Evolutionary conservation across 345 rosid genomes (phyloP), one percentile per base, ranked within the genome.

Genomic region (Heritiera fomes): DNA sequence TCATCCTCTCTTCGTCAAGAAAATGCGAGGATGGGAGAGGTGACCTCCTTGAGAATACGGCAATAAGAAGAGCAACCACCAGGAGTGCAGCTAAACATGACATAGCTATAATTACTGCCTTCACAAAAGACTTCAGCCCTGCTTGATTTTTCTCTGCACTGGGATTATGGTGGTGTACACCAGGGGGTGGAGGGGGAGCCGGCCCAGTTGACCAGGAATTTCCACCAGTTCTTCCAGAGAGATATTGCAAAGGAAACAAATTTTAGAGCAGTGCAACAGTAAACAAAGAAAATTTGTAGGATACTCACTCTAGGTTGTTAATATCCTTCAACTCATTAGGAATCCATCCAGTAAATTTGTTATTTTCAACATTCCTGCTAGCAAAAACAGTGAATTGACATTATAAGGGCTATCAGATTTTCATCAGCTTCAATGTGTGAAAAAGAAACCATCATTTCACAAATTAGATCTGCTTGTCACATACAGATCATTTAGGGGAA

Each of bases 131-230:
- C 32, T 87, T 81, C 61, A 78, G 62, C 18, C 67, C 80, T 15
- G 56, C 69, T 8, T 3, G 2, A 6, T 6, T 53, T n/a, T 55
- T 7, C 20, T 34, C 47, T 12, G 64, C 80, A 65, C 64, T 76
- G 0, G 85, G 78, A 80, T 74, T 50, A 28, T 76, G 13, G 58
- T 77, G 84, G n/a, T 78, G 86, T 4, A 80, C 82, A 58, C 97
- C 97, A 4, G 95, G 95, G 18, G 97, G 98, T 75, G 98, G 95
- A 43, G 97, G 92, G 17, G 95, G 97, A 73, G 94, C 93, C 50
- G 80, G 81, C 67, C 92, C 86, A 8, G 77, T 78, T 67, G 94
- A 92, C 97, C 98, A 95, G 45, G 82, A 76, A 87, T 95, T 95
- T 68, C 97, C 98, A 69, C 89, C 95, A 68, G 97, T 92, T 69